Evolutionary conservation across 345 rosid genomes (phyloP).

Genomic region (Hibiscus tridactylites): DNA sequence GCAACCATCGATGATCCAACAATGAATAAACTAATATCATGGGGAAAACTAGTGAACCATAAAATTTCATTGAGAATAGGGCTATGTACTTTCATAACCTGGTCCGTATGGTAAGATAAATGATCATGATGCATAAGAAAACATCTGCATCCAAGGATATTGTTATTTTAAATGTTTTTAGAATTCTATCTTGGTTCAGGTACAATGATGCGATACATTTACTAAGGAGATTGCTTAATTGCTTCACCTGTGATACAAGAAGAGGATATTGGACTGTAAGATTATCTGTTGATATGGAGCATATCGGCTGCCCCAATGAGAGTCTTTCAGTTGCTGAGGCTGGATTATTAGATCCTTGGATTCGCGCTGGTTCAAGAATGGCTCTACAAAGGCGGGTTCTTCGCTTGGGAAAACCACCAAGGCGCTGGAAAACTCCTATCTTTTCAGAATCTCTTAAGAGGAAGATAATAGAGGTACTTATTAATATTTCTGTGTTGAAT

Average conservation of each 20-base stretch:
- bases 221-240: constrained; percentile 50
- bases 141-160: neutral
- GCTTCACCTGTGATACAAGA: constrained; percentile 62
- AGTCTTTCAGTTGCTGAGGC: constrained; percentile 77
- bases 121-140: neutral
- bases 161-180: neutral
- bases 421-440: constrained; percentile 88
- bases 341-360: constrained; percentile 77
- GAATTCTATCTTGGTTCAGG: constrained; percentile 28
- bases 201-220: constrained; percentile 50
- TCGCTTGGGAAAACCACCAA: constrained; percentile 88
- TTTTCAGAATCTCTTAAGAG: constrained; percentile 43
- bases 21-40: neutral
- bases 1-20: neutral
- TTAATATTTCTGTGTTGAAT: neutral
- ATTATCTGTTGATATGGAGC: constrained; percentile 83
- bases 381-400: constrained; percentile 76
- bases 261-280: constrained; percentile 93
- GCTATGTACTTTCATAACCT: neutral
- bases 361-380: constrained; percentile 87
- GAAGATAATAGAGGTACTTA: constrained; percentile 59
- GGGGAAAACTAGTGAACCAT: neutral
- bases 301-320: constrained; percentile 56
- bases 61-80: neutral
- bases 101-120: neutral